These are phyloP conservation scores for Phytophthora brassicae DNA, from an alignment of 352 stramenopile species.

Conservation along the genomic window DNA sequence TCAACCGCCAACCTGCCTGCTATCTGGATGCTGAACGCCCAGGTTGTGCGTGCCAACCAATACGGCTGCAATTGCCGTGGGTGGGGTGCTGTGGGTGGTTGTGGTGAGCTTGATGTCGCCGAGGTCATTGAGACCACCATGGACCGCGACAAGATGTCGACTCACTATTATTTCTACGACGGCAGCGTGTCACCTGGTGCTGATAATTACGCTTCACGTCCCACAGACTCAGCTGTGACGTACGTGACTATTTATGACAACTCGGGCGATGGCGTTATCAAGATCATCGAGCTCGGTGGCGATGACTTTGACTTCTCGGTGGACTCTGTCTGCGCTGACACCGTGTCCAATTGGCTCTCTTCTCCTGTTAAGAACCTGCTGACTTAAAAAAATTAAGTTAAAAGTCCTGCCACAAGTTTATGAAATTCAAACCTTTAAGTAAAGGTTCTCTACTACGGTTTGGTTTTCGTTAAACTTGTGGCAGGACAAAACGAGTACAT, in stretches of 20 bases:
- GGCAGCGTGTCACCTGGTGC: constrained; percentile 43
- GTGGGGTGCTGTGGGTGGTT: constrained; percentile 50
- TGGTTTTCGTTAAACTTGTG: too few species aligned
- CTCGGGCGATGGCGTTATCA: constrained; percentile 38
- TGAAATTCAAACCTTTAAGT: too few species aligned
- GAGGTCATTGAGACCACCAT: constrained; percentile 77
- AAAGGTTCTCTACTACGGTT: too few species aligned
- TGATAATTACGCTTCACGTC: constrained; percentile 50
- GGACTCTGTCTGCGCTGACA: constrained; percentile 31
- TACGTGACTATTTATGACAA: constrained; percentile 66
- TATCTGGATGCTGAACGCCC: constrained; percentile 82
- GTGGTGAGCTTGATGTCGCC: constrained; percentile 71
- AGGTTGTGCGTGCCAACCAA: constrained; percentile 66
- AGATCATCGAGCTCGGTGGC: constrained; percentile 49
- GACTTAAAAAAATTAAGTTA: too few species aligned
- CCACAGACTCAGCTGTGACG: constrained; percentile 35
- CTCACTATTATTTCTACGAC: constrained; percentile 82
- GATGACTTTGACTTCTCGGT: constrained; percentile 51
- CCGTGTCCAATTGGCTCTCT: constrained; percentile 38
- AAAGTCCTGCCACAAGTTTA: too few species aligned
- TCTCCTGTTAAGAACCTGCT: constrained; percentile 43
- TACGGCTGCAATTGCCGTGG: constrained; percentile 82
- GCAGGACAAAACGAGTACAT: too few species aligned
- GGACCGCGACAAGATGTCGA: constrained; percentile 53
- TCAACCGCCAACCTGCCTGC: constrained; percentile 55